These are phyloP conservation scores for Medicago arabica DNA, from an alignment of 306 rosid species.

Conservation along the genomic window DNA sequence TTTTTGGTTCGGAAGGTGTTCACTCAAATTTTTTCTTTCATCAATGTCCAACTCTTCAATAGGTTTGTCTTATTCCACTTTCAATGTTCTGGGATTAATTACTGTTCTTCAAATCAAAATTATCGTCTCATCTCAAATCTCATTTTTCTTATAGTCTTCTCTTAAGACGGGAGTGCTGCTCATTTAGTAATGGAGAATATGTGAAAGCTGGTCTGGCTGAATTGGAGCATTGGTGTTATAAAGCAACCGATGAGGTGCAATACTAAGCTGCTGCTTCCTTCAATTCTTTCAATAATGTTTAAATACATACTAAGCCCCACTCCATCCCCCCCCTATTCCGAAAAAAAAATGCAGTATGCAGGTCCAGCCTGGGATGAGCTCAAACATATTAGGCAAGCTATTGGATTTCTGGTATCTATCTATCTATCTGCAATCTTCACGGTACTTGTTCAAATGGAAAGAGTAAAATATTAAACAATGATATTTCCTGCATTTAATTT, in stretches of 20 bases:
- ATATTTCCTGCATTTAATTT: conserved; percentile 44
- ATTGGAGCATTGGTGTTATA: conserved; percentile 93
- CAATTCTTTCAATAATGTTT: conserved; percentile 20
- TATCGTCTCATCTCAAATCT: neutral
- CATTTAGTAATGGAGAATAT: conserved; percentile 98
- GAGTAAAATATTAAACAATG: conserved; percentile 29
- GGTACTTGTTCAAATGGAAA: conserved; percentile 26
- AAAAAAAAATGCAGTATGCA: conserved; percentile 55
- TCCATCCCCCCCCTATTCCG: neutral
- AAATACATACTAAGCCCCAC: conserved; percentile 35
- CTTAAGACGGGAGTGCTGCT: conserved; percentile 97
- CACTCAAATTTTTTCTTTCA: conserved; percentile 84
- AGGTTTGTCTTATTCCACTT: conserved; percentile 61
- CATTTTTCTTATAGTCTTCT: conserved; percentile 76
- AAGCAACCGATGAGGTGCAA: conserved; percentile 88
- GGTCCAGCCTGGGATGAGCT: conserved; percentile 96
- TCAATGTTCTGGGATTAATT: conserved; percentile 8
- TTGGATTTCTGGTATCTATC: conserved; percentile 82
- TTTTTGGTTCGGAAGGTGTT: conserved; percentile 89
- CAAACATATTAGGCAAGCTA: conserved; percentile 98
- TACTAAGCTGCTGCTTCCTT: conserved; percentile 24
- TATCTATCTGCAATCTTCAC: conserved; percentile 30
- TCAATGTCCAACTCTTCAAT: conserved; percentile 95
- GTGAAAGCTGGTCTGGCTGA: conserved; percentile 97
- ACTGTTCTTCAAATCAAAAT: conserved; percentile 11